These are phyloP conservation scores for Penicillium sp. DNA, from an alignment of 2,329 filamentous ascomycete genomes.

Conservation along the genomic window DNA sequence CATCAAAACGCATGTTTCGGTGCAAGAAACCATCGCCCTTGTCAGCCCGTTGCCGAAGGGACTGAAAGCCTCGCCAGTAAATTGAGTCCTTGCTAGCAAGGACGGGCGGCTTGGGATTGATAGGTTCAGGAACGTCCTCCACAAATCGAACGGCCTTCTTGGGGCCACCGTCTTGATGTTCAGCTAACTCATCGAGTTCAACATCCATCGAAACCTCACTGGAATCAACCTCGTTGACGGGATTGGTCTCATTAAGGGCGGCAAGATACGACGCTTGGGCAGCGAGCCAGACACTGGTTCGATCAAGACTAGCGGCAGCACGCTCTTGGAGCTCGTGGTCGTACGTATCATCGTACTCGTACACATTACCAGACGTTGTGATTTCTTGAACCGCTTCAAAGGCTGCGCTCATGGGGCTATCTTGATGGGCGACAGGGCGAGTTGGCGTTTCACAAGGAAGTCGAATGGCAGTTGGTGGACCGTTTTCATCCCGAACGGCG, in stretches of 20 bases:
- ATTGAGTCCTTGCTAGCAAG: slow-evolving; percentile 66
- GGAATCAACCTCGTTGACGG: slow-evolving; percentile 47
- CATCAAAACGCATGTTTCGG: slow-evolving; percentile 80
- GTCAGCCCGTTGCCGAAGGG: slow-evolving; percentile 65
- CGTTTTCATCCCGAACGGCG: slow-evolving; percentile 31
- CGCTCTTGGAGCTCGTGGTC: slow-evolving; percentile 68
- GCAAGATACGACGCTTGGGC: slow-evolving; percentile 77
- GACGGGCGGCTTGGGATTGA: slow-evolving; percentile 36
- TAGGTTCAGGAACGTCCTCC: slow-evolving; percentile 38
- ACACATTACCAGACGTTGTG: slow-evolving; percentile 55
- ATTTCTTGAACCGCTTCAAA: slow-evolving; percentile 49
- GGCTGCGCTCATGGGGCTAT: slow-evolving; percentile 29
- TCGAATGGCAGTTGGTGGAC: slow-evolving; percentile 47
- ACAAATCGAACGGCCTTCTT: slow-evolving; percentile 34
- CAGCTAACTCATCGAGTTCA: slow-evolving; percentile 16
- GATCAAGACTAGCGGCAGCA: slow-evolving; percentile 72
- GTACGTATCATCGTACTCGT: slow-evolving; percentile 73
- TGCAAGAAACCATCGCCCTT: slow-evolving; percentile 78
- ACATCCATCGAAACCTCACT: slow-evolving; percentile 16
- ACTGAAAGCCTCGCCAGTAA: slow-evolving; percentile 85
- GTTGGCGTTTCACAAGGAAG: slow-evolving; percentile 42
- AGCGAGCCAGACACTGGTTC: slow-evolving; percentile 81
- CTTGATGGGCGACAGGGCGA: slow-evolving; percentile 19
- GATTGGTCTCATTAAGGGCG: slow-evolving; percentile 59
- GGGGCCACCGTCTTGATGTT: slow-evolving; percentile 22